Evolutionary conservation across 129 eudicot genomes (phyloP).

Genomic region (Rutidosis leptorrhynchoides): DNA sequence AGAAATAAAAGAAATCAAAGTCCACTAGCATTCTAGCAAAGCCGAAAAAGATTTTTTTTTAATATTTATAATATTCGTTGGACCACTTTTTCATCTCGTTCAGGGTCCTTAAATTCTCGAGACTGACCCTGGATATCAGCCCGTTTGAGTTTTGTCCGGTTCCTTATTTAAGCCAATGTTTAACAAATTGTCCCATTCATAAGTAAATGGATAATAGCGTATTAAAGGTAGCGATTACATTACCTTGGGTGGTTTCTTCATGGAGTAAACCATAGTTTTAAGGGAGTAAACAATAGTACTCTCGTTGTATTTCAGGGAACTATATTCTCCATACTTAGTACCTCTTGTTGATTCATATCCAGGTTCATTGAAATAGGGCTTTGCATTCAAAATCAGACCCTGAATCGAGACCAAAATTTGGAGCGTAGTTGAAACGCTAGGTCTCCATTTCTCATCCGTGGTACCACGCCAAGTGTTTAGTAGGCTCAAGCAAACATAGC

Average conservation of each 20-base stretch:
- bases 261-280: constrained; percentile 59
- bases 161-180: no score
- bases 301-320: constrained; percentile 53
- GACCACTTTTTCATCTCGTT: no score
- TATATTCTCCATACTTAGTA: constrained; percentile 32
- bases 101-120: no score
- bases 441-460: constrained; percentile 63
- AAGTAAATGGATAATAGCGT: not conserved
- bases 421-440: constrained; percentile 62
- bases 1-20: no score
- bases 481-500: constrained; percentile 83
- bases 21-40: no score
- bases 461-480: constrained; percentile 72
- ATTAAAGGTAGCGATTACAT: not conserved
- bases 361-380: constrained; percentile 80
- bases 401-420: constrained; percentile 90
- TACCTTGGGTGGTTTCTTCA: constrained; percentile 79
- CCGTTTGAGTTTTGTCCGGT: not conserved
- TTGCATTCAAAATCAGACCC: constrained; percentile 65
- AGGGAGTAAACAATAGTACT: constrained; percentile 39
- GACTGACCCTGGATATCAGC: no score
- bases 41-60: no score
- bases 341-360: constrained; percentile 38
- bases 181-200: no score
- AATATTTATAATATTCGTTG: no score